A percentile compares a stretch with the other conserved stretches of the same genome.
Evolutionary conservation across 306 rosid genomes (phyloP).

Genomic region (Lotus japonicus): DNA sequence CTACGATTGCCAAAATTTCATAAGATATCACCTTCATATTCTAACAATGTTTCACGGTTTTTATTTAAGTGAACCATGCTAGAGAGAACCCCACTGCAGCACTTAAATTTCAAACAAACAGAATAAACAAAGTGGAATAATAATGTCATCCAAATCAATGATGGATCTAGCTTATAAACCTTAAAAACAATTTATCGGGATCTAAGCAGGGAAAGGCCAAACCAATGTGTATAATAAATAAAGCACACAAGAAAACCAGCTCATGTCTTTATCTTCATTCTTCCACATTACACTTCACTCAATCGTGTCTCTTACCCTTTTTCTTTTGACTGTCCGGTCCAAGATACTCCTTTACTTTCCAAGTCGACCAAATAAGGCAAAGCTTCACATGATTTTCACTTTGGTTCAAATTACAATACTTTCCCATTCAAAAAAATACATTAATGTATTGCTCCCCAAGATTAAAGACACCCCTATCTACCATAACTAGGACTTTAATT

Average conservation of each 20-base stretch:
- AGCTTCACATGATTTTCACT: slow-evolving; percentile 45
- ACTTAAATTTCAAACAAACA: too few species aligned
- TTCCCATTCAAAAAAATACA: slow-evolving; percentile 37
- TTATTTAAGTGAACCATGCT: too few species aligned
- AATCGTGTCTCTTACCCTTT: slow-evolving; percentile 20
- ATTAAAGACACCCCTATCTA: slow-evolving; percentile 27
- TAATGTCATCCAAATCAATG: slow-evolving; percentile 35
- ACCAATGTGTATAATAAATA: slow-evolving; percentile 29
- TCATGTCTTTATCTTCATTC: slow-evolving; percentile 27
- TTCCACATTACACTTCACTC: slow-evolving; percentile 29
- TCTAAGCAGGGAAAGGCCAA: slow-evolving; percentile 30
- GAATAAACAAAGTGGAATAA: slow-evolving; percentile 12
- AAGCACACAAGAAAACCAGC: slow-evolving; percentile 21
- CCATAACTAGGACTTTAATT: slow-evolving; percentile 36
- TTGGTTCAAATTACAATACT: slow-evolving; percentile 40
- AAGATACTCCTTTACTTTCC: slow-evolving; percentile 57
- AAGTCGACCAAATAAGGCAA: slow-evolving; percentile 16
- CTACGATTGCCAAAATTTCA: too few species aligned
- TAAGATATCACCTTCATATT: too few species aligned
- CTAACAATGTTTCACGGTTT: too few species aligned
- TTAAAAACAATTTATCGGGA: slow-evolving; percentile 26
- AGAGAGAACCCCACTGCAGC: too few species aligned
- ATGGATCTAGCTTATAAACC: slow-evolving; percentile 23
- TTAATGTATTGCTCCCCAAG: slow-evolving; percentile 31
- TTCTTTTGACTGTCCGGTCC: slow-evolving; percentile 65